Evolutionary conservation across 352 stramenopile genomes (phyloP).

Genomic region (Globisporangium irregulare): DNA sequence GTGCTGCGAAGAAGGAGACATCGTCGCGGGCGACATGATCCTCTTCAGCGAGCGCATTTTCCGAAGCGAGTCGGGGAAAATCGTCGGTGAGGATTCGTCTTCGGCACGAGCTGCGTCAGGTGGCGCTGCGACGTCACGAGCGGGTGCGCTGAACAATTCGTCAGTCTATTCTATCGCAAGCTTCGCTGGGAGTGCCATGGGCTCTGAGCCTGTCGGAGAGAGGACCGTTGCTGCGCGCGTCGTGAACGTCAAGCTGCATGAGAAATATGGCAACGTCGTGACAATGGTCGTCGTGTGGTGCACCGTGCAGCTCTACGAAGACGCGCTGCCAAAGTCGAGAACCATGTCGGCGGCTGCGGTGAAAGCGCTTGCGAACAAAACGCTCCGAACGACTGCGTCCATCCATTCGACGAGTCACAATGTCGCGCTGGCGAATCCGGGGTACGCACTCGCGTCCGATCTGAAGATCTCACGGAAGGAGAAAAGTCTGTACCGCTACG

Average conservation of each 20-base stretch:
- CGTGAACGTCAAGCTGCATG: conserved; percentile 35
- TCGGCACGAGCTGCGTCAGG: background rate
- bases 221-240: conserved; percentile 75
- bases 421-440: conserved; percentile 20
- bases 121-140: conserved; percentile 10
- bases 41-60: conserved; percentile 92
- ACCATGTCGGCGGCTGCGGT: conserved; percentile 16
- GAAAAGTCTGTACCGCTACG: conserved; percentile 65
- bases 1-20: conserved; percentile 66
- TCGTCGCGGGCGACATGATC: conserved; percentile 87
- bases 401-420: conserved; percentile 39
- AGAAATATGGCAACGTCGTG: conserved; percentile 51
- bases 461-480: conserved; percentile 70
- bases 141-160: conserved; percentile 10
- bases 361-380: conserved; percentile 18
- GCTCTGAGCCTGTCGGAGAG: conserved; percentile 50
- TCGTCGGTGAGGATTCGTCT: conserved; percentile 22
- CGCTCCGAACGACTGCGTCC: conserved; percentile 18
- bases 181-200: conserved; percentile 17
- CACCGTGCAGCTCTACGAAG: conserved; percentile 76
- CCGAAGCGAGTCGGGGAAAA: conserved; percentile 36
- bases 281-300: conserved; percentile 73
- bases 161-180: conserved; percentile 60
- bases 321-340: conserved; percentile 16
- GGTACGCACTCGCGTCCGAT: conserved; percentile 37